phyloP scores from a whole-genome alignment of 371 early-diverging fungal species.

The Mucor mucedo region DNA sequence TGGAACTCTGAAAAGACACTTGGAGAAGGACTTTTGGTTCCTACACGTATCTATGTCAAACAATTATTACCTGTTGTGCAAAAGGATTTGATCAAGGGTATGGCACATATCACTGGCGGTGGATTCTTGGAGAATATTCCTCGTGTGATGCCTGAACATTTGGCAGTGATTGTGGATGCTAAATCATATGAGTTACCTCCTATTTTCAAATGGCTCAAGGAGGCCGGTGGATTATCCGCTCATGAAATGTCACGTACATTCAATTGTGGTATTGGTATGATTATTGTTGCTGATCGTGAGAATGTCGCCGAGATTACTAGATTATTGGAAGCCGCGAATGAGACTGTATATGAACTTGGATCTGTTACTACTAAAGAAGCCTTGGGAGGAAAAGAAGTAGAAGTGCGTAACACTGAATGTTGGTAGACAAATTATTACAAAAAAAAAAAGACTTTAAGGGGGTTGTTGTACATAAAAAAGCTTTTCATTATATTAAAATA shows the following conservation, averaged over 20 bases:
- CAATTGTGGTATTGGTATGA: slow-evolving; percentile 99
- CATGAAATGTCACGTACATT: slow-evolving; percentile 95
- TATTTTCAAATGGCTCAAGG: slow-evolving; percentile 95
- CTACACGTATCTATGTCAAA: slow-evolving; percentile 95
- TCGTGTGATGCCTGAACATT: slow-evolving; percentile 85
- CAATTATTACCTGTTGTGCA: slow-evolving; percentile 84
- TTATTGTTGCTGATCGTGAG: slow-evolving; percentile 78
- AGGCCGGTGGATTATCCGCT: slow-evolving; percentile 81
- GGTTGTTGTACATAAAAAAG: slow-evolving; percentile 20
- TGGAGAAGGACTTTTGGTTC: slow-evolving; percentile 87
- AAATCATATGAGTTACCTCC: slow-evolving; percentile 79
- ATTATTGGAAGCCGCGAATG: slow-evolving; percentile 67
- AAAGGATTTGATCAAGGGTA: slow-evolving; percentile 83
- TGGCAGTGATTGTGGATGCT: slow-evolving; percentile 83
- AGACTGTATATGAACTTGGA: slow-evolving; percentile 70
- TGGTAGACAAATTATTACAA: slow-evolving; percentile 40
- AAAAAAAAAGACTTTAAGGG: slow-evolving; percentile 2
- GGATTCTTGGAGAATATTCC: slow-evolving; percentile 98
- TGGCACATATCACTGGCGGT: slow-evolving; percentile 98
- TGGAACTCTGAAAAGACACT: slow-evolving; percentile 72
- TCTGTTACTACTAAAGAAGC: slow-evolving; percentile 58
- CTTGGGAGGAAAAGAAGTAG: slow-evolving; percentile 63
- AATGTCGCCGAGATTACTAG: slow-evolving; percentile 66
- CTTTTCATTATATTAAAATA: neutral
- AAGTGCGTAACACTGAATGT: slow-evolving; percentile 56